These are phyloP conservation scores for Rostrohypoxylon terebratum DNA, from an alignment of 495 filamentous ascomycete species.

Conservation along the genomic window DNA sequence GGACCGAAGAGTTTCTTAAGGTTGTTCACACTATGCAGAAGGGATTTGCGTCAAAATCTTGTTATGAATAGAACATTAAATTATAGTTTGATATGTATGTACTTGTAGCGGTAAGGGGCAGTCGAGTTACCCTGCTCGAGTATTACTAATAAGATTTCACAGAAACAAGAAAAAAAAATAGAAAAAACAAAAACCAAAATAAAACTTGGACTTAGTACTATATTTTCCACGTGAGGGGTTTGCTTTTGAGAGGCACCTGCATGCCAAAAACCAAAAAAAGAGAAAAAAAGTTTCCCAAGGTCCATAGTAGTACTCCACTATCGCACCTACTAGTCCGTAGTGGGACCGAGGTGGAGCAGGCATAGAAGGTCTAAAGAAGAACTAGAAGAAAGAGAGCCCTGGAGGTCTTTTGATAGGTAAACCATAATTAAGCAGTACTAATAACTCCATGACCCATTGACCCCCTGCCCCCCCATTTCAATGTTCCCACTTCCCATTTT, in stretches of 20 bases:
- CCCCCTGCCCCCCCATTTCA: not conserved
- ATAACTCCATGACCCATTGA: no score
- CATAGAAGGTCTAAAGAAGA: conserved; percentile 43
- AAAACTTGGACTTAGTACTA: not conserved
- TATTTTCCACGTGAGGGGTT: conserved; percentile 32
- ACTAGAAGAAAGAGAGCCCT: conserved; percentile 36
- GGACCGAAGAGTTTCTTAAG: not conserved
- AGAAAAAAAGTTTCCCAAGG: conserved; percentile 22
- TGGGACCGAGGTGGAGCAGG: conserved; percentile 41
- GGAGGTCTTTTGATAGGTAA: not conserved
- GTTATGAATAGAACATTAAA: not conserved
- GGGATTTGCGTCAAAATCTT: conserved; percentile 2
- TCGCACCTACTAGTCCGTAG: conserved; percentile 26
- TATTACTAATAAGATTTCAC: not conserved
- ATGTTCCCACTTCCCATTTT: conserved; percentile 7
- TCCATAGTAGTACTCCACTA: conserved; percentile 31
- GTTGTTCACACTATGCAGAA: not conserved
- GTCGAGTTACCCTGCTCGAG: no score
- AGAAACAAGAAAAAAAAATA: conserved; percentile 9
- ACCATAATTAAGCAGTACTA: no score
- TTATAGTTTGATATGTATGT: not conserved
- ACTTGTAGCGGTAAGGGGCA: not conserved
- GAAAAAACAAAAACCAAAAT: conserved; percentile 1
- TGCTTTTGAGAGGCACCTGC: conserved; percentile 21
- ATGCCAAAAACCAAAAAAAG: no score